Evolutionary conservation across 2,329 filamentous ascomycete genomes (phyloP).

Genomic region (Diplodia sapinea): DNA sequence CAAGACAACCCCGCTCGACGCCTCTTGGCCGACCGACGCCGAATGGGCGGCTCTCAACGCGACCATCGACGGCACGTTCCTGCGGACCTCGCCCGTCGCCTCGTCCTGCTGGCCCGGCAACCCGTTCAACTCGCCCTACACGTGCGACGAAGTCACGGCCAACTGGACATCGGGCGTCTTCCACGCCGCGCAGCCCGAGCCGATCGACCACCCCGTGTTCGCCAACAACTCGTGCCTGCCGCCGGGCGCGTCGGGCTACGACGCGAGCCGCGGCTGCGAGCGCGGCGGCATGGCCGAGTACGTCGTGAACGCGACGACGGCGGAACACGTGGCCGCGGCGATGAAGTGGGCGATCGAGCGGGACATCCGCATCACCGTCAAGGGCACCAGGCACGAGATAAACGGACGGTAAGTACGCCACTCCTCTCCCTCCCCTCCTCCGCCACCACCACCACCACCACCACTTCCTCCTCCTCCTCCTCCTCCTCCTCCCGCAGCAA

Average conservation of each 20-base stretch:
- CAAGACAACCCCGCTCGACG: conserved; percentile 56
- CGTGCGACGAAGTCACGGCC: conserved; percentile 35
- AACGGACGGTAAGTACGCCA: background rate
- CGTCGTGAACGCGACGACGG: conserved; percentile 4
- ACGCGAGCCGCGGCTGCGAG: conserved; percentile 37
- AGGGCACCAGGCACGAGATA: conserved; percentile 44
- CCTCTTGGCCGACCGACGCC: conserved; percentile 55
- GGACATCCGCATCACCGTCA: conserved; percentile 44
- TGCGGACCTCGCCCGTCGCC: conserved; percentile 53
- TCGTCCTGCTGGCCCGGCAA: conserved; percentile 53
- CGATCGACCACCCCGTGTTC: conserved; percentile 21
- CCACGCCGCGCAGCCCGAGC: conserved; percentile 36
- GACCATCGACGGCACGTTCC: conserved; percentile 51
- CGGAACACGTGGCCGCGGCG: conserved; percentile 35
- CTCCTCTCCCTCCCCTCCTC: no score
- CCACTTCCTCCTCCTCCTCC: no score
- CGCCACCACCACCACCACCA: accelerated
- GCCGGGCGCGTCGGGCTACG: conserved; percentile 37
- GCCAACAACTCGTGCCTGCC: conserved; percentile 41
- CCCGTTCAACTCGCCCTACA: conserved; percentile 39
- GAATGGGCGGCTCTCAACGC: conserved; percentile 57
- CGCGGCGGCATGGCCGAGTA: conserved; percentile 9
- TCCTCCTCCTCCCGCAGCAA: no score
- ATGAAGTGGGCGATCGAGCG: conserved; percentile 42
- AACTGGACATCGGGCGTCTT: conserved; percentile 43